Conservation (phyloP, 495 filamentous ascomycete species). For the Letharia columbiana region DNA sequence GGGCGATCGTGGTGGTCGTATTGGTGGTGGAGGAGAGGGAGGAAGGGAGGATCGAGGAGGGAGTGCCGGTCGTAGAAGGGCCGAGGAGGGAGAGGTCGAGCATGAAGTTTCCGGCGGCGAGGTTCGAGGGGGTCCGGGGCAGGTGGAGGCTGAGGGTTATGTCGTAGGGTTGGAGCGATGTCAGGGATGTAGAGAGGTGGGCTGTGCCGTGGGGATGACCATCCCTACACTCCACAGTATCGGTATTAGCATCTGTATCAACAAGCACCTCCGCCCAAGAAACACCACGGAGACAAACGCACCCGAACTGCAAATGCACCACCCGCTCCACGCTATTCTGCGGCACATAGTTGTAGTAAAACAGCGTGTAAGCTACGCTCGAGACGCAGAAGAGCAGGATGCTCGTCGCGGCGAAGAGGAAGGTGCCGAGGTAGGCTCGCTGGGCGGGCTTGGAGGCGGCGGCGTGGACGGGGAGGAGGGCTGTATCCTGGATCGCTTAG, state of each 20-base stretch:
- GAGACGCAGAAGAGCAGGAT: conserved; percentile 54
- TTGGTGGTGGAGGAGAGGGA: conserved; percentile 21
- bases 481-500: conserved; percentile 22
- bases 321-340: conserved; percentile 54
- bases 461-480: conserved; percentile 38
- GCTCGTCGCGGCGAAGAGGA: conserved; percentile 52
- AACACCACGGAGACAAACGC: conserved; percentile 21
- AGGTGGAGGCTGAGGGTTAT: conserved; percentile 67
- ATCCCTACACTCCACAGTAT: conserved; percentile 26
- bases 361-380: conserved; percentile 58
- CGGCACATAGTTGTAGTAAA: conserved; percentile 79
- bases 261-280: not conserved
- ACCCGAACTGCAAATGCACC: conserved; percentile 79
- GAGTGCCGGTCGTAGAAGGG: conserved; percentile 27
- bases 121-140: conserved; percentile 48
- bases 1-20: conserved; percentile 22
- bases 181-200: conserved; percentile 34
- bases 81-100: conserved; percentile 61
- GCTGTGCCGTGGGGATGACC: conserved; percentile 39
- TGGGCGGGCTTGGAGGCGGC: conserved; percentile 57
- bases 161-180: conserved; percentile 48
- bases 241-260: not conserved
- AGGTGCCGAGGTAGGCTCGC: conserved; percentile 62
- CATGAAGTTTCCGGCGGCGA: conserved; percentile 83
- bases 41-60: not conserved